These are phyloP conservation scores for Hygrophoropsis aurantiaca DNA, from an alignment of 768 basidiomycete genomes.

Conservation along the genomic window DNA sequence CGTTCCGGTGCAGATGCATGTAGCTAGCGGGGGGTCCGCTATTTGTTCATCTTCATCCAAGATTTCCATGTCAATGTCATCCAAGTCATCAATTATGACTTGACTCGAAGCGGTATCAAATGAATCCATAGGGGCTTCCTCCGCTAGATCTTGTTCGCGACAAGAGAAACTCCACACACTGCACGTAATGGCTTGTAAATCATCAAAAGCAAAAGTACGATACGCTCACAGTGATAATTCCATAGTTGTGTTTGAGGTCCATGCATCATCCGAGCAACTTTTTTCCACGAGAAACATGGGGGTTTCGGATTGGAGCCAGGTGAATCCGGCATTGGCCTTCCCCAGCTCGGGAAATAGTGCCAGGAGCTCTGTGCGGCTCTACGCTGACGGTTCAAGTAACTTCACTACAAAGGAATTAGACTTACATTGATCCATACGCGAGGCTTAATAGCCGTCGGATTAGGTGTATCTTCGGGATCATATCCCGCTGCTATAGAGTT, in stretches of 20 bases:
- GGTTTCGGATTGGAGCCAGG: constrained; percentile 26
- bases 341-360: constrained; percentile 23
- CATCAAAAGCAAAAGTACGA: neutral
- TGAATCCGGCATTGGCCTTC: constrained; percentile 17
- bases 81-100: no score
- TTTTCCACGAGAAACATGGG: constrained; percentile 23
- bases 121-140: no score
- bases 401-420: neutral
- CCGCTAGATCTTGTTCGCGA: constrained; percentile 17
- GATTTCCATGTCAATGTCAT: no score
- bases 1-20: no score
- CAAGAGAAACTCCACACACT: constrained; percentile 27
- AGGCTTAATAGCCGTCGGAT: constrained; percentile 4
- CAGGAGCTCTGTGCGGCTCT: constrained; percentile 22
- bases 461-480: neutral
- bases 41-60: no score
- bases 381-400: neutral
- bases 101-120: no score
- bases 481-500: neutral
- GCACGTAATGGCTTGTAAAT: neutral
- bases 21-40: no score
- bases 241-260: constrained; percentile 19
- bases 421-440: constrained; percentile 30
- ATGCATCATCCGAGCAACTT: constrained; percentile 8
- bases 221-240: constrained; percentile 19